Evolutionary conservation across 2,329 filamentous ascomycete species (phyloP).

Genomic region (Ampelomyces quisqualis): DNA sequence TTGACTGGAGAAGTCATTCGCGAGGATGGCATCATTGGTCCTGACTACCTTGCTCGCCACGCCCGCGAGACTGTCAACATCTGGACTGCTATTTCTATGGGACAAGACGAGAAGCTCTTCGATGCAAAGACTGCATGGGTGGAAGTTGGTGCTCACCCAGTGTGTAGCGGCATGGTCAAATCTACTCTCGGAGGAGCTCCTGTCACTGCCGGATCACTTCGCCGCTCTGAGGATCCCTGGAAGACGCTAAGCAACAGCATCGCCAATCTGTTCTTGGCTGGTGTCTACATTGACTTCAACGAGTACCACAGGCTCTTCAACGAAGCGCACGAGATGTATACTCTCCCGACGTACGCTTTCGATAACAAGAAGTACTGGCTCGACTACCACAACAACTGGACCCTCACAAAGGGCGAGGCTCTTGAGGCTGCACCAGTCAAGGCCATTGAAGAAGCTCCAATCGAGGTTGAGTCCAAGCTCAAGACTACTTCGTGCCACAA

Average conservation of each 20-base stretch:
- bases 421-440: constrained; percentile 46
- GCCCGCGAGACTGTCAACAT: constrained; percentile 71
- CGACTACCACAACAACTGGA: constrained; percentile 71
- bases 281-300: constrained; percentile 67
- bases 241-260: constrained; percentile 62
- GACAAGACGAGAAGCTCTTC: constrained; percentile 59
- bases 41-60: constrained; percentile 64
- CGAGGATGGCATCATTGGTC: constrained; percentile 58
- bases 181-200: constrained; percentile 59
- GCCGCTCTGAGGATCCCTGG: constrained; percentile 63
- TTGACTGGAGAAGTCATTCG: constrained; percentile 62
- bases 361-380: constrained; percentile 74
- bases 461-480: constrained; percentile 54
- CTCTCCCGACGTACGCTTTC: constrained; percentile 68
- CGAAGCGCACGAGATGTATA: constrained; percentile 58
- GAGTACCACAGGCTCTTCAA: constrained; percentile 68
- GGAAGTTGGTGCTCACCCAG: constrained; percentile 72
- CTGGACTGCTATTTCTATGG: constrained; percentile 60
- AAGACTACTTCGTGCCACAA: constrained; percentile 67
- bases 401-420: constrained; percentile 66
- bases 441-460: constrained; percentile 40
- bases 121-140: constrained; percentile 69
- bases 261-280: constrained; percentile 61
- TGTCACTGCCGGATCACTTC: constrained; percentile 61
- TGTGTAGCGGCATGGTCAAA: constrained; percentile 69